Evolutionary conservation across 2,329 filamentous ascomycete genomes (phyloP), one percentile per base, ranked within the genome.

Genomic region (Fusarium phyllophilum): DNA sequence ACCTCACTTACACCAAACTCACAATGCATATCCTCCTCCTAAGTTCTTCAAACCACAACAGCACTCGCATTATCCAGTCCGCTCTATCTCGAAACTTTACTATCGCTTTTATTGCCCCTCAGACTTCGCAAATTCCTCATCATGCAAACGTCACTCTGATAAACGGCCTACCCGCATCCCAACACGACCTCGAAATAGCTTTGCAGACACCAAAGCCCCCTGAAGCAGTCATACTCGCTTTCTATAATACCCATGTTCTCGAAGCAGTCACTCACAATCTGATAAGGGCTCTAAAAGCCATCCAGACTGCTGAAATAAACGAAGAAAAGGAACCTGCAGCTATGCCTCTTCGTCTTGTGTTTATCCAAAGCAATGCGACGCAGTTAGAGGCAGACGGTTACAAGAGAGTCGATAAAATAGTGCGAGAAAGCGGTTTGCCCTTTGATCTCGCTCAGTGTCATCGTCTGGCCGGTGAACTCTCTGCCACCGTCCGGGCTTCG

Each of bases 41-140:
- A 42, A 86, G 86, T 41, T 86, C 81, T 62, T 85, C 80, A 44
- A 86, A 87, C 46, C 84, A 84, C 62, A 86, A 85, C 56, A 86
- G 86, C 68, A 78, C 81, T 56, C 79, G 86, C 36, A 79, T 85
- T 57, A 78, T 86, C 51, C 62, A 82, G 26, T 79, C 83, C 51
- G 82, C 84, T 34, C 80, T 88, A 14, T 64, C 75, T 13, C 77
- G 80, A 39, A 78, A 76, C 55, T 85, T 88, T 77, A 81, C 78
- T 45, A 81, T 88, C 61, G 86, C 83, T 26, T 84, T 84, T 5
- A 31, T 68, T 18, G 31, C 51, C 29, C 48, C 55, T 14, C 57
- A 39, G 22, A 10, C 18, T 18, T 39, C 36, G 17, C 36, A 34
- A 24, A 7, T 39, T 6, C 33, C 20, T 14, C 34, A 42, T 15